Evolutionary conservation across 768 basidiomycete genomes (phyloP), one percentile per base, ranked within the genome.

Genomic region (Tephrocybe sp.): DNA sequence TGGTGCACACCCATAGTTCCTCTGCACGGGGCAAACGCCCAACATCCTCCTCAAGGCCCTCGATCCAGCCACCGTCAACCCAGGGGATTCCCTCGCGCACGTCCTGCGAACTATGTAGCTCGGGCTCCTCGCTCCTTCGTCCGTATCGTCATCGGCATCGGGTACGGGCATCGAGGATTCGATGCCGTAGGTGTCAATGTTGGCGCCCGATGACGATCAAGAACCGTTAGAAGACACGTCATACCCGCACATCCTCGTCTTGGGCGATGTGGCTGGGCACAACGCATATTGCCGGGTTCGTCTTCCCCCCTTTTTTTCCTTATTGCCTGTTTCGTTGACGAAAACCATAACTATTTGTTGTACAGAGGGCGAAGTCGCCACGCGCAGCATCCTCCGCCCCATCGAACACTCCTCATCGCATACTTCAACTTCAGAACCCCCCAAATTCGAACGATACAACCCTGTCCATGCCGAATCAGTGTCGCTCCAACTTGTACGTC

Each of bases 261-360:
- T 84, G 5, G 84, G 84, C 7, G 84, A 86, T 47, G 73, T 78
- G 19, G 83, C 84, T 11, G 84, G 82, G 0, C 78, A 83, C 52
- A 81, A 69, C 25, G 79, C 81, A 2, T 77, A 78, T 57, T 70
- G 66, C 30, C 81, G 82, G 68, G 75, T 71, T 25, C 15, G 4
- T 21, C 15, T 27, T 36, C 7, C 11, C 11, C 32, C 1, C 18
- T 52, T 31, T n/a, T 12, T 30, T 9, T 28, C 9, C 37, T 15
- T 24, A 25, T 12, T 13, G 12, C 8, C 13, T 15, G n/a, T n/a
- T n/a, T n/a, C n/a, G 9, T 18, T 36, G 4, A 35, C 7, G 34
- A 12, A 9, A 28, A 8, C n/a, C n/a, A 16, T 18, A 3, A n/a
- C n/a, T n/a, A n/a, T n/a, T n/a, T n/a, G n/a, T n/a, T n/a, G n/a